Percentiles rank a stretch among this genome's conserved stretches.
These are phyloP conservation scores for Schwanniomyces etchellsii DNA, from an alignment of 1,139 yeast genomes.

Conservation along the genomic window DNA sequence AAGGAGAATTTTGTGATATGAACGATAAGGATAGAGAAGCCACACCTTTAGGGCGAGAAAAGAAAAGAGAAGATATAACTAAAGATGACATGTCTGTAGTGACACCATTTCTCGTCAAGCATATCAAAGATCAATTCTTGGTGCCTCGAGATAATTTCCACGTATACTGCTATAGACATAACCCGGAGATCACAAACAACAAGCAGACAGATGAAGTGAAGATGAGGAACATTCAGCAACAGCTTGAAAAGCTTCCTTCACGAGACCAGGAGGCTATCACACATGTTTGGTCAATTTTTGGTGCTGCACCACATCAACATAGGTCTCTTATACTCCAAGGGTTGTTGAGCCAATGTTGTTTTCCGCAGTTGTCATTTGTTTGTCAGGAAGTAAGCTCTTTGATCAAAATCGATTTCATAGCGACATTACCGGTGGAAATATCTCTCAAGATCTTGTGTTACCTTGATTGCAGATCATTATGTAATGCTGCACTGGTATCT, in stretches of 20 bases:
- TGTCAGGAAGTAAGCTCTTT: constrained; percentile 74
- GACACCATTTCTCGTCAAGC: constrained; percentile 42
- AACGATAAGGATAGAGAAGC: neutral
- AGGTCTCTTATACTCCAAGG: constrained; percentile 79
- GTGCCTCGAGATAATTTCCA: constrained; percentile 49
- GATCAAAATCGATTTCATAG: constrained; percentile 82
- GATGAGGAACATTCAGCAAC: constrained; percentile 56
- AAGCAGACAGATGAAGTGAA: constrained; percentile 63
- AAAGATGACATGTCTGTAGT: constrained; percentile 26
- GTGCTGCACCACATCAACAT: constrained; percentile 64
- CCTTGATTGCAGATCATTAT: constrained; percentile 84
- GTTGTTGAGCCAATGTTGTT: constrained; percentile 82
- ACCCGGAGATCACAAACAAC: constrained; percentile 75
- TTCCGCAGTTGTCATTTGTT: constrained; percentile 83
- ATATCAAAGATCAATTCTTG: constrained; percentile 36
- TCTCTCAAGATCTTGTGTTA: constrained; percentile 81
- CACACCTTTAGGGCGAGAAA: constrained; percentile 4
- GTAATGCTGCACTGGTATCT: constrained; percentile 91
- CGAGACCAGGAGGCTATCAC: constrained; percentile 67
- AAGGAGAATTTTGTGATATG: too few species aligned
- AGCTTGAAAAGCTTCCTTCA: constrained; percentile 52
- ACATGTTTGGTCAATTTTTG: constrained; percentile 74
- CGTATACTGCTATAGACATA: constrained; percentile 83
- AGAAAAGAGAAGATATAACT: constrained; percentile 8
- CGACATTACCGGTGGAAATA: constrained; percentile 80